Evolutionary conservation across 2,329 filamentous ascomycete species (phyloP).

Genomic region (Albophoma yamanashiensis): DNA sequence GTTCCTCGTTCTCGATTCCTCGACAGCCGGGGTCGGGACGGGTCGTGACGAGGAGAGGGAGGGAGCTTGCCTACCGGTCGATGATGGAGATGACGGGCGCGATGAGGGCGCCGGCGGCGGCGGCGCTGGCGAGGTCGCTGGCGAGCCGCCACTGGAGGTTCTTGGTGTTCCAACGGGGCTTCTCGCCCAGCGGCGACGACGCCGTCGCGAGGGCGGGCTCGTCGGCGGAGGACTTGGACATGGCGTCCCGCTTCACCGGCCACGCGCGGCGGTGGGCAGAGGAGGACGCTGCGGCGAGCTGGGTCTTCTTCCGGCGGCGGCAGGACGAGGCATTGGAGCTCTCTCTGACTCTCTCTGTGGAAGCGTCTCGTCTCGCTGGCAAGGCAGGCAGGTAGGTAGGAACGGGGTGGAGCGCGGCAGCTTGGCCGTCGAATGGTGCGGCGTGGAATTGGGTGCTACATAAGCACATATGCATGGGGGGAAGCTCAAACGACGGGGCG

Average conservation of each 20-base stretch:
- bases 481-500: neutral
- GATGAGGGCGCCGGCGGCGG: conserved; percentile 62
- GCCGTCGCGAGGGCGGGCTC: neutral
- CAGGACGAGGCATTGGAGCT: neutral
- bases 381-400: too few species aligned
- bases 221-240: neutral
- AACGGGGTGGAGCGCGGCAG: neutral
- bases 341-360: too few species aligned
- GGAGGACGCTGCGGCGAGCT: neutral
- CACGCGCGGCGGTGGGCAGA: neutral
- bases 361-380: neutral
- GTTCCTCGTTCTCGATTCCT: too few species aligned
- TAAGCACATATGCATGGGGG: too few species aligned
- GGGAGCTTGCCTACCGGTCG: conserved; percentile 54
- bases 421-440: neutral
- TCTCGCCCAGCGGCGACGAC: too few species aligned
- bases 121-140: conserved; percentile 59
- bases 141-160: conserved; percentile 57
- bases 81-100: conserved; percentile 82
- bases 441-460: neutral
- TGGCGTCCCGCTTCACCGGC: neutral
- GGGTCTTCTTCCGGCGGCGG: neutral
- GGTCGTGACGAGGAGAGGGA: too few species aligned
- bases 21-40: too few species aligned
- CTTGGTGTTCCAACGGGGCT: conserved; percentile 63